Percentiles rank a stretch among this genome's conserved stretches.
Conservation (phyloP, 139 green algal species). For the Micractinium sp. region DNA sequence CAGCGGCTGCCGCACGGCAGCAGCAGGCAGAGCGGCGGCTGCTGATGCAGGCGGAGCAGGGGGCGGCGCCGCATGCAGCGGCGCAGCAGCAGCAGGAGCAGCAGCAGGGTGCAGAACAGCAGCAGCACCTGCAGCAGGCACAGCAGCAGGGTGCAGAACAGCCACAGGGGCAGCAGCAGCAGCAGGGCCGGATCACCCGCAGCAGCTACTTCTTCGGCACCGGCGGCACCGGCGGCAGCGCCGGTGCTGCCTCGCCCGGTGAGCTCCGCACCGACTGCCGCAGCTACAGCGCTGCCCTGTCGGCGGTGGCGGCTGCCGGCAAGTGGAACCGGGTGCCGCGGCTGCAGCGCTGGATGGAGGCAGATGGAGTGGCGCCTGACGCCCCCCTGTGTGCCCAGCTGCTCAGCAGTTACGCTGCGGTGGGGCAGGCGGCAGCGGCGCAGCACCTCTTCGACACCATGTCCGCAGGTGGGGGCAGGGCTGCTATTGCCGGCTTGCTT, state of each 20-base stretch:
- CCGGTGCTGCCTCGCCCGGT: not conserved
- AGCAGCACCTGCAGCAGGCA: not conserved
- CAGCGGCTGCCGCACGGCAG: not conserved
- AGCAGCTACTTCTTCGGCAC: no score
- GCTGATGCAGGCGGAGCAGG: not conserved
- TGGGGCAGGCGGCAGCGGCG: not conserved
- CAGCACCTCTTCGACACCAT: constrained; percentile 10
- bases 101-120: not conserved
- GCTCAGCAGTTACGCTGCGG: constrained; percentile 20
- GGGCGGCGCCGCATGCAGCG: no score
- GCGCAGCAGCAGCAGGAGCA: not conserved
- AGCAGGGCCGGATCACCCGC: not conserved
- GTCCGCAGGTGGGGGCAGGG: not conserved
- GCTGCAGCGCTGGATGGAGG: constrained; percentile 36
- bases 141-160: not conserved
- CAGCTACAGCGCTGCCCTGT: constrained; percentile 34
- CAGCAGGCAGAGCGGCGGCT: not conserved
- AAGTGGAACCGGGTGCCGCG: constrained; percentile 6
- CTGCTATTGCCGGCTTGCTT: not conserved
- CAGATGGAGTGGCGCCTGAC: constrained; percentile 26
- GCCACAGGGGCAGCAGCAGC: not conserved
- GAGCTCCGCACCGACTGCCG: constrained; percentile 28
- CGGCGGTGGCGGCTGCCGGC: constrained; percentile 4
- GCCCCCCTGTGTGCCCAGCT: constrained; percentile 32
- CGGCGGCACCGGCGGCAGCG: not conserved